These are phyloP conservation scores for Arthrobotrys musiformis DNA, from an alignment of 2,329 filamentous ascomycete genomes.

Conservation along the genomic window DNA sequence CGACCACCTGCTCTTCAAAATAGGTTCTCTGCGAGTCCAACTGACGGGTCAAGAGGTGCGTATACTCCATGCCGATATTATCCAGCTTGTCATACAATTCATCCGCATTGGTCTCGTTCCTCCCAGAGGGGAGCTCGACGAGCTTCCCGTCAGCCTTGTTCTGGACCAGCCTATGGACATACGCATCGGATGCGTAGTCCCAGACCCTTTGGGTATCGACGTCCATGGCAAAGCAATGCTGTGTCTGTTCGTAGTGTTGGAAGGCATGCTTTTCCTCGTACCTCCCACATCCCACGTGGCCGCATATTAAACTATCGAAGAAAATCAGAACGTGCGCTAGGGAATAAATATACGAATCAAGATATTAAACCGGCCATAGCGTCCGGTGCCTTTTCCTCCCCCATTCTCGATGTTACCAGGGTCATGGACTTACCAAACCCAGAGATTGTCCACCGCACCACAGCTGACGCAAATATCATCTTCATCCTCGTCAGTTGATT, in stretches of 20 bases:
- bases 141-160: conserved; percentile 93
- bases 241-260: conserved; percentile 59
- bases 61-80: conserved; percentile 91
- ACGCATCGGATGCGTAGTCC: conserved; percentile 96
- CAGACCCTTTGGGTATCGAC: conserved; percentile 93
- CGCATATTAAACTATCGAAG: conserved; percentile 58
- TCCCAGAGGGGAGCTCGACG: conserved; percentile 77
- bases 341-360: not conserved
- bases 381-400: not conserved
- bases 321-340: not conserved
- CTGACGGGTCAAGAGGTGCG: conserved; percentile 89
- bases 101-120: conserved; percentile 57
- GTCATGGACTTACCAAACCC: conserved; percentile 58
- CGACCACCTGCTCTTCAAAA: conserved; percentile 90
- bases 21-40: conserved; percentile 92
- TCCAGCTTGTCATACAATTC: conserved; percentile 71
- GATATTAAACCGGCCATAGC: not conserved
- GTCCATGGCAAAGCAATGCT: conserved; percentile 90
- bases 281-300: conserved; percentile 83
- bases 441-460: conserved; percentile 59
- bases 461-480: conserved; percentile 66
- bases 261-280: conserved; percentile 78
- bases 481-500: conserved; percentile 62
- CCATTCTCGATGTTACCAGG: not conserved
- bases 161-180: conserved; percentile 94